Evolutionary conservation across 2,329 filamentous ascomycete genomes (phyloP), one percentile per base, ranked within the genome.

Genomic region (Monilinia aucupariae): DNA sequence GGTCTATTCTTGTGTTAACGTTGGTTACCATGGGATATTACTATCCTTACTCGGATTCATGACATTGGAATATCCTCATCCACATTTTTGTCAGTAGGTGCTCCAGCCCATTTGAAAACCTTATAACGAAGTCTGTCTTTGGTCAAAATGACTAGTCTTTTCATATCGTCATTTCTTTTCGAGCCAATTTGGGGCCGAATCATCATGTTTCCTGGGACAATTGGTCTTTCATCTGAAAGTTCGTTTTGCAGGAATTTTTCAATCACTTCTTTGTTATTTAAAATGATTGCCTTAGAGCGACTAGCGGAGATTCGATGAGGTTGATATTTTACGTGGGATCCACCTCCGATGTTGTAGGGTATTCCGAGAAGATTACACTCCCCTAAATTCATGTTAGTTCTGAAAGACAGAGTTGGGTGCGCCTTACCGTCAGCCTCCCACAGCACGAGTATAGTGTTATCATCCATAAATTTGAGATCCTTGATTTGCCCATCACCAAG

Each of bases 381-480:
- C 32, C 60, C 60, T 62, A 55, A 47, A 55, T 15, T 17, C 17
- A 47, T 34, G 17, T 62, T 47, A 62, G 22, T 41, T 25, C 13
- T 32, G 25, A 55, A 22, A 43, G 22, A 22, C 7, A 50, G 30
- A 49, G 7, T 32, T 32, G 12, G 5, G 27, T 32, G 13, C 3
- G 49, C 49, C 64, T 61, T 64, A 73, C 73, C 71, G 25, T 69
- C 50, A 1, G 60, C 37, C 34, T 70, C 67, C 71, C 70, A 74
- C 17, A 75, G 61, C 1, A 73, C 60, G 5, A 74, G 54, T n/a
- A 75, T 39, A 10, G 47, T 63, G n/a, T 25, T 62, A 45, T 70
- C 65, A 51, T 73, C 67, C 10, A 70, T 62, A 45, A 75, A 70
- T 58, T 70, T 74, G 13, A 74, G 41, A 64, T 74, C 73, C 59